phyloP scores from a whole-genome alignment of 495 filamentous ascomycete genomes.

The Hypoxylon cercidicola region DNA sequence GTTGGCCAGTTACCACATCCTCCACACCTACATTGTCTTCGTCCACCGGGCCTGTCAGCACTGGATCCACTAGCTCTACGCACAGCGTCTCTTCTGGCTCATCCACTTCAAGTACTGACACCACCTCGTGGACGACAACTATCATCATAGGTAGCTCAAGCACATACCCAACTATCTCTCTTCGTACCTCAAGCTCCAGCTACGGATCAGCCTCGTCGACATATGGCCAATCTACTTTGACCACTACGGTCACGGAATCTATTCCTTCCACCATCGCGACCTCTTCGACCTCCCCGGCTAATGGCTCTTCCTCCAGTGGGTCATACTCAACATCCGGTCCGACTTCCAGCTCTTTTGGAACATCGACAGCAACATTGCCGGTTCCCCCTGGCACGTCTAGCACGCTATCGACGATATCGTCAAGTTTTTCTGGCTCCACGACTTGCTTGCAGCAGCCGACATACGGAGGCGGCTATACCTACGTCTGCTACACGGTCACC shows the following conservation, averaged over 20 bases:
- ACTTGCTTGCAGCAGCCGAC: constrained; percentile 31
- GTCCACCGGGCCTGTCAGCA: constrained; percentile 2
- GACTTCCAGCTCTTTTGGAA: constrained; percentile 3
- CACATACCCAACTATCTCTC: not conserved
- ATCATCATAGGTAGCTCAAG: constrained; percentile 18
- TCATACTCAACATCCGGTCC: constrained; percentile 5
- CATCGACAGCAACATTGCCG: constrained; percentile 2
- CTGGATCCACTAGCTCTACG: constrained; percentile 5
- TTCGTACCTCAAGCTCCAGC: constrained; percentile 1
- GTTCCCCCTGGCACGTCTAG: constrained; percentile 4
- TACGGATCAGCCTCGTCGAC: constrained; percentile 15
- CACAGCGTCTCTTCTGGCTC: constrained; percentile 15
- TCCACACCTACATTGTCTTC: not conserved
- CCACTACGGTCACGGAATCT: constrained; percentile 23
- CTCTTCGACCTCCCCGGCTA: constrained; percentile 35
- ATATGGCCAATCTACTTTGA: constrained; percentile 12
- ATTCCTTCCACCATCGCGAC: constrained; percentile 19
- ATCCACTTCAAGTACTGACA: constrained; percentile 1
- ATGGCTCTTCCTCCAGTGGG: constrained; percentile 20
- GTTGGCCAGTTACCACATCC: not conserved
- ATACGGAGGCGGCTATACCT: constrained; percentile 36
- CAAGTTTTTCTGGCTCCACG: constrained; percentile 19
- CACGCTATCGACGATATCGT: not conserved
- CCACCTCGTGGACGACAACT: constrained; percentile 21
- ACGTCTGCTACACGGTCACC: constrained; percentile 31